Percentiles rank a stretch among this genome's conserved stretches.
phyloP scores from a whole-genome alignment of 2,329 filamentous ascomycete species.

The Mycosphaerella arachidis region DNA sequence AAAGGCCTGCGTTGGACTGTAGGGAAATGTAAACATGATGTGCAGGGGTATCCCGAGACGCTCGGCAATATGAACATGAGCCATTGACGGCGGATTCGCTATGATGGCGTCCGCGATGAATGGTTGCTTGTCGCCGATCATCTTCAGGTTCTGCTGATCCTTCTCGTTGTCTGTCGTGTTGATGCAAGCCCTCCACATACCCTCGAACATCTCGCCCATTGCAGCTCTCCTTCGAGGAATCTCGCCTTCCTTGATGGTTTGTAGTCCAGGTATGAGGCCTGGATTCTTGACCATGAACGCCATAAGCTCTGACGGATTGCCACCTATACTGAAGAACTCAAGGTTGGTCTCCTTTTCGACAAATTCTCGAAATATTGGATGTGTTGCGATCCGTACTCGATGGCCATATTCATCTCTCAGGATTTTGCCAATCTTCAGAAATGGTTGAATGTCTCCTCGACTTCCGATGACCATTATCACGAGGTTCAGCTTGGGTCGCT shows the following conservation, averaged over 20 bases:
- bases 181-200: slow-evolving; percentile 75
- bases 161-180: slow-evolving; percentile 66
- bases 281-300: slow-evolving; percentile 85
- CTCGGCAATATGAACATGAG: slow-evolving; percentile 75
- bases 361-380: slow-evolving; percentile 72
- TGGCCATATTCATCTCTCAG: slow-evolving; percentile 68
- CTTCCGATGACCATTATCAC: slow-evolving; percentile 81
- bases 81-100: slow-evolving; percentile 74
- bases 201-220: slow-evolving; percentile 79
- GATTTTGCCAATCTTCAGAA: slow-evolving; percentile 68
- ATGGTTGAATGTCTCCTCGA: slow-evolving; percentile 75
- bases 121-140: slow-evolving; percentile 58
- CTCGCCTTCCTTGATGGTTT: slow-evolving; percentile 69
- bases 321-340: slow-evolving; percentile 77
- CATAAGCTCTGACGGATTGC: slow-evolving; percentile 77
- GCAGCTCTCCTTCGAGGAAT: slow-evolving; percentile 61
- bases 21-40: slow-evolving; percentile 57
- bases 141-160: slow-evolving; percentile 57
- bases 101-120: slow-evolving; percentile 78
- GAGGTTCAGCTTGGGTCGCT: slow-evolving; percentile 61
- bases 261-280: slow-evolving; percentile 68
- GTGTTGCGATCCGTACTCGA: slow-evolving; percentile 71
- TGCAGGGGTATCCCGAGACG: slow-evolving; percentile 72
- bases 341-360: slow-evolving; percentile 67
- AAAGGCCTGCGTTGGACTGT: slow-evolving; percentile 69